phyloP scores from a whole-genome alignment of 2,329 filamentous ascomycete genomes.

The Pseudocercospora fuligena region DNA sequence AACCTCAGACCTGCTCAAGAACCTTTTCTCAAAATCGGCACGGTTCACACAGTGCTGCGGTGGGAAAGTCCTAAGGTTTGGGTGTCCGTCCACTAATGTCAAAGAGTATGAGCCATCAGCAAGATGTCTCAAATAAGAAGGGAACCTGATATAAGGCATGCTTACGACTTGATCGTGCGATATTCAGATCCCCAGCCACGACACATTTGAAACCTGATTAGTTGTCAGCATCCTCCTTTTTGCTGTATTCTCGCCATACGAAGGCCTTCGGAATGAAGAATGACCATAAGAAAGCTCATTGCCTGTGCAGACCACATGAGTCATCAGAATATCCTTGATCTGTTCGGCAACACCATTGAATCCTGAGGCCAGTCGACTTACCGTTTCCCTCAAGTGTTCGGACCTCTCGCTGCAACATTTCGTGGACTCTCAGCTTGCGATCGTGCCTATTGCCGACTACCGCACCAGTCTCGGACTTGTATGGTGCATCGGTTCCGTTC shows the following conservation, averaged over 20 bases:
- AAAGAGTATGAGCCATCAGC: neutral
- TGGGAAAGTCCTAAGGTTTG: conserved; percentile 52
- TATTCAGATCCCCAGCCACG: conserved; percentile 59
- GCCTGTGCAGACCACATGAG: neutral
- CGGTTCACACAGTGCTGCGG: conserved; percentile 57
- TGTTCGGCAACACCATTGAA: neutral
- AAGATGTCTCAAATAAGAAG: neutral
- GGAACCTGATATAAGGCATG: neutral
- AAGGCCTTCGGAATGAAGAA: neutral
- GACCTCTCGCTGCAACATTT: conserved; percentile 52
- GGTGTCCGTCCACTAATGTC: conserved; percentile 50
- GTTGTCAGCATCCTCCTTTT: neutral
- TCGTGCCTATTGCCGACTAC: conserved; percentile 56
- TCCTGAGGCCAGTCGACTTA: neutral
- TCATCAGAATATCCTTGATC: neutral
- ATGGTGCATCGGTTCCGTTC: conserved; percentile 57
- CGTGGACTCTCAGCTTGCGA: conserved; percentile 56
- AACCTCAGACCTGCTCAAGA: conserved; percentile 43
- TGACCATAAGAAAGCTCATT: neutral
- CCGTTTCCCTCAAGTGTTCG: conserved; percentile 46
- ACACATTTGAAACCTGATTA: conserved; percentile 47
- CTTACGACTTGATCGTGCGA: conserved; percentile 45
- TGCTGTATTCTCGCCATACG: neutral
- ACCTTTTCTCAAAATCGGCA: conserved; percentile 55
- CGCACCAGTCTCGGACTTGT: conserved; percentile 51